Evolutionary conservation across 164 flowering plant genomes (phyloP).

Genomic region (Hamamelis virginiana): DNA sequence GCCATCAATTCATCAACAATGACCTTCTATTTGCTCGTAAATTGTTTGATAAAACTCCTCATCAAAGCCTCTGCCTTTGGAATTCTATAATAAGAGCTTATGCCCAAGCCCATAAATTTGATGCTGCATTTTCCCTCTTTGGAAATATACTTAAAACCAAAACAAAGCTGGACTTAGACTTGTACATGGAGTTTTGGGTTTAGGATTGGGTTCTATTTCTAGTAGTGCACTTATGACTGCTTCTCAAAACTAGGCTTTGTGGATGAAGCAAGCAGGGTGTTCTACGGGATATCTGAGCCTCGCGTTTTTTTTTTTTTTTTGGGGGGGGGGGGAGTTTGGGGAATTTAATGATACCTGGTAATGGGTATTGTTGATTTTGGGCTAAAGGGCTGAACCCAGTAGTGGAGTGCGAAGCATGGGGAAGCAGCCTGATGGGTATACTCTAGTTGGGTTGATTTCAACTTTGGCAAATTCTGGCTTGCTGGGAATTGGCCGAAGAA

Average conservation of each 20-base stretch:
- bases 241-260: conserved; percentile 55
- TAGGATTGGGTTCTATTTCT: conserved; percentile 42
- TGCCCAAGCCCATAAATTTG: conserved; percentile 40
- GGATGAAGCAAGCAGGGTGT: conserved; percentile 55
- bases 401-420: conserved; percentile 44
- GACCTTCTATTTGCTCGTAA: conserved; percentile 50
- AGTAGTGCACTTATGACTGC: conserved; percentile 67
- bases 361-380: conserved; percentile 50
- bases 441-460: conserved; percentile 56
- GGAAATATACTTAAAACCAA: conserved; percentile 39
- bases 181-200: conserved; percentile 63
- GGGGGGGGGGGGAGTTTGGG: too few relatives aligned
- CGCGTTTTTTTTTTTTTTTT: too few relatives aligned
- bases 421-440: conserved; percentile 58
- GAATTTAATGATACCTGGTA: conserved; percentile 35
- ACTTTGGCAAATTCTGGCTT: conserved; percentile 35
- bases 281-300: conserved; percentile 42
- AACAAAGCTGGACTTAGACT: conserved; percentile 36
- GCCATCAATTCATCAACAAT: conserved; percentile 44
- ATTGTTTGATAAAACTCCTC: conserved; percentile 60
- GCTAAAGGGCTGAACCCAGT: conserved; percentile 35
- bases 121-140: conserved; percentile 48
- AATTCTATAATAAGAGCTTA: conserved; percentile 82
- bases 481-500: conserved; percentile 40
- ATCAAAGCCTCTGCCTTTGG: conserved; percentile 70